Conservation (phyloP, 1,284 basidiomycete genomes). For the Cryptococcus jaspeensis region DNA sequence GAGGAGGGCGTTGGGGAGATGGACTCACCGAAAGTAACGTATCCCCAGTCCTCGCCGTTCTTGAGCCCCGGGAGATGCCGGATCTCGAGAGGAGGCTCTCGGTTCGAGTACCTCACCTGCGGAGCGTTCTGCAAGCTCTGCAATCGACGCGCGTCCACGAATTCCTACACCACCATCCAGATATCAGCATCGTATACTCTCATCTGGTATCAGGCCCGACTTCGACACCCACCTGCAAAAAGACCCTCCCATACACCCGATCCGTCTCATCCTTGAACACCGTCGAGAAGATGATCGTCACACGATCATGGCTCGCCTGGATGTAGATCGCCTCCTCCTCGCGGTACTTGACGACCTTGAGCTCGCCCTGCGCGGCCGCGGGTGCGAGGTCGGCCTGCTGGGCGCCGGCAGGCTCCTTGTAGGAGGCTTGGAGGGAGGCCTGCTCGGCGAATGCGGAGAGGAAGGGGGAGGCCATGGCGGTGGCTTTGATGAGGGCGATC, state of each 20-base stretch:
- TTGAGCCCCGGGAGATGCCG: constrained; percentile 78
- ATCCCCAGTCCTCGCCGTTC: constrained; percentile 87
- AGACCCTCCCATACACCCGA: constrained; percentile 93
- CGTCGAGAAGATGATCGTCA: constrained; percentile 97
- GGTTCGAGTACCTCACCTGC: constrained; percentile 94
- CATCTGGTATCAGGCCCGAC: background rate
- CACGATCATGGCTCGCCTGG: constrained; percentile 87
- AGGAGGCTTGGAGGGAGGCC: constrained; percentile 70
- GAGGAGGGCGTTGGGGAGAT: background rate
- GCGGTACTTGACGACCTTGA: constrained; percentile 92
- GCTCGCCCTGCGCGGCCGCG: constrained; percentile 62
- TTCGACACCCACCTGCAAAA: constrained; percentile 72
- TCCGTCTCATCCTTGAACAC: constrained; percentile 98
- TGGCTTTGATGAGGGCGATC: constrained; percentile 85
- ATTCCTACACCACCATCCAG: constrained; percentile 66
- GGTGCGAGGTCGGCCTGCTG: constrained; percentile 50
- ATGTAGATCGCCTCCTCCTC: constrained; percentile 97
- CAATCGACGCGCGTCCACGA: constrained; percentile 92
- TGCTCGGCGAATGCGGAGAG: constrained; percentile 86
- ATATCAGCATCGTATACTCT: background rate
- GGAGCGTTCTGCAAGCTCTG: constrained; percentile 95
- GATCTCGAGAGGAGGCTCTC: constrained; percentile 94
- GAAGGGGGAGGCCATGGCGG: constrained; percentile 92
- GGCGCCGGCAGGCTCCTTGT: constrained; percentile 51
- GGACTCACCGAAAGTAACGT: constrained; percentile 81